Percentiles rank a stretch among this genome's conserved stretches.
phyloP scores from a whole-genome alignment of 345 rosid species.

The Schrenkiella parvula region DNA sequence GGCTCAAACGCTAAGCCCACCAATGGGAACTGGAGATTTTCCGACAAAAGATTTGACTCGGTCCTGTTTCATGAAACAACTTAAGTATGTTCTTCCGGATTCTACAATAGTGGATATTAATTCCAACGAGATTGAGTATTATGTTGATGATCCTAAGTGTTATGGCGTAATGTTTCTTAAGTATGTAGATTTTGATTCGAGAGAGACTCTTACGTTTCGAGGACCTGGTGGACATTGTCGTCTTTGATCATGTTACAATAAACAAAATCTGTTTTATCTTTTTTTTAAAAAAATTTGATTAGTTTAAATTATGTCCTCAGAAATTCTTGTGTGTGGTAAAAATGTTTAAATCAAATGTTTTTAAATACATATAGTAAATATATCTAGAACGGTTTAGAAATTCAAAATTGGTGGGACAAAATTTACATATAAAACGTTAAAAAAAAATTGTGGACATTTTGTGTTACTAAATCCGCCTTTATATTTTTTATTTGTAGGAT shows the following conservation, averaged over 20 bases:
- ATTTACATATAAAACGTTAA: no score
- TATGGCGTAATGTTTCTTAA: conserved; percentile 11
- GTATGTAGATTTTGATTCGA: conserved; percentile 15
- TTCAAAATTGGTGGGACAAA: no score
- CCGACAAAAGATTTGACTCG: conserved; percentile 25
- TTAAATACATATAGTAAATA: no score
- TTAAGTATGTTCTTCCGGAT: conserved; percentile 18
- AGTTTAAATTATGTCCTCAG: no score
- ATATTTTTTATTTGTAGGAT: no score
- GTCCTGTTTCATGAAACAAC: conserved; percentile 20
- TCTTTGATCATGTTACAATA: not conserved
- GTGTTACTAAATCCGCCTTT: no score
- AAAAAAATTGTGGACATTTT: no score
- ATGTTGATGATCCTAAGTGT: conserved; percentile 18
- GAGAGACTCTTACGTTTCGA: conserved; percentile 31
- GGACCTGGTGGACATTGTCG: conserved; percentile 30
- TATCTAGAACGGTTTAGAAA: no score
- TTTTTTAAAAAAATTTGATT: no score
- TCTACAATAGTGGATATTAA: conserved; percentile 7
- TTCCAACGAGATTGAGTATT: conserved; percentile 9
- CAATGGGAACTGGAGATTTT: conserved; percentile 25
- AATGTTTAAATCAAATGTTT: no score
- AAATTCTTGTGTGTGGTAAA: no score
- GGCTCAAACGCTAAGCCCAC: not conserved
- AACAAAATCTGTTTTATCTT: no score